These are phyloP conservation scores for Pythium guiyangense DNA, from an alignment of 352 stramenopile genomes.

Conservation along the genomic window DNA sequence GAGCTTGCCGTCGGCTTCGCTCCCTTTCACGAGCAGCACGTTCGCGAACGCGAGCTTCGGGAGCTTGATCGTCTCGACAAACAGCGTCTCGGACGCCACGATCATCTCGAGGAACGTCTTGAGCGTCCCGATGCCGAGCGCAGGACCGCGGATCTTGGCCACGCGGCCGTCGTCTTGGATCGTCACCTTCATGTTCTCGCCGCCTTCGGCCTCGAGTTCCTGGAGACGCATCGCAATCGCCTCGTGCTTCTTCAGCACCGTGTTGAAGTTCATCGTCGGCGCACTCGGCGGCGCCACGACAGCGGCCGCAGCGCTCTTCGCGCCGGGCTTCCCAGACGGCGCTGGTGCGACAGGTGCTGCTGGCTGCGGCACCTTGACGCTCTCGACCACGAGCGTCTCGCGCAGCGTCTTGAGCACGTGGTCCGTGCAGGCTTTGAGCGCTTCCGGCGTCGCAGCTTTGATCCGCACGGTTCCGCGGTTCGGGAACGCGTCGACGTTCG, in stretches of 20 bases:
- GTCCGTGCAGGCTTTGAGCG: constrained; percentile 55
- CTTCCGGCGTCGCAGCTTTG: constrained; percentile 48
- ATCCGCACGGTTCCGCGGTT: constrained; percentile 65
- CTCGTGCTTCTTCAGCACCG: constrained; percentile 49
- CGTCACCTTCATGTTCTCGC: constrained; percentile 54
- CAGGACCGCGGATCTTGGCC: constrained; percentile 66
- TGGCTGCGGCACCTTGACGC: constrained; percentile 31
- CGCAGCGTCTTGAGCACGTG: constrained; percentile 57
- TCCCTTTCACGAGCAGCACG: constrained; percentile 42
- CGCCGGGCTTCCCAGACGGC: neutral
- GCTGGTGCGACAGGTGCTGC: neutral
- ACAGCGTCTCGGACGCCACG: constrained; percentile 41
- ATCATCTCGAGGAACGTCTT: constrained; percentile 81
- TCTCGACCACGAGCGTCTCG: constrained; percentile 63
- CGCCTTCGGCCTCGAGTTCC: constrained; percentile 70
- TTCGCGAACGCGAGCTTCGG: constrained; percentile 41
- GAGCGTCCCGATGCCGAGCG: constrained; percentile 59
- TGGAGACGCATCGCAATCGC: constrained; percentile 54
- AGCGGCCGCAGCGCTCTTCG: constrained; percentile 14
- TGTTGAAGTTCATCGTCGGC: constrained; percentile 38
- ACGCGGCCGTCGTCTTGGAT: constrained; percentile 64
- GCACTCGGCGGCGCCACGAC: too few relatives aligned
- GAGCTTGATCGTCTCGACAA: constrained; percentile 60
- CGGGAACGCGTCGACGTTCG: constrained; percentile 67
- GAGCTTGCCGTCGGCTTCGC: constrained; percentile 25